Evolutionary conservation across 2,329 filamentous ascomycete species (phyloP).

Genomic region (Aureobasidium sp.): DNA sequence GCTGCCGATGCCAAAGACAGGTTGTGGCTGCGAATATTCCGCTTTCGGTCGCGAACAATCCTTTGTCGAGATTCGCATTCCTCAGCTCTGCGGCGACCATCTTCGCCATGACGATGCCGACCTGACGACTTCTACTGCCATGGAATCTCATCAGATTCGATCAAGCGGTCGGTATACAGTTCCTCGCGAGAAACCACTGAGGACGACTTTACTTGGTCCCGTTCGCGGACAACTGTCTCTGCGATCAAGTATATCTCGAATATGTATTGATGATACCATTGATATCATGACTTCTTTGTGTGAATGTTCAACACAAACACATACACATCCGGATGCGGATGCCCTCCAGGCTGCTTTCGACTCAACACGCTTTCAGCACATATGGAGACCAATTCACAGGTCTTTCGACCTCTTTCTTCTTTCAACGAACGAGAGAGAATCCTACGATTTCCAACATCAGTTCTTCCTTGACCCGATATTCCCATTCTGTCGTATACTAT

Average conservation of each 20-base stretch:
- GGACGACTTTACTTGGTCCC: neutral
- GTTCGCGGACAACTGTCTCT: neutral
- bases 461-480: neutral
- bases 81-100: neutral
- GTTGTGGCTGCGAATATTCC: neutral
- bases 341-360: neutral
- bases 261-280: neutral
- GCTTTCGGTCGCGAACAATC: constrained; percentile 7
- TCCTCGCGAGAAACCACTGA: neutral
- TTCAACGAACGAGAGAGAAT: neutral
- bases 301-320: constrained; percentile 4
- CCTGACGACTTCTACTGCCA: neutral
- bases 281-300: constrained; percentile 1
- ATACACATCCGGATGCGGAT: constrained; percentile 13
- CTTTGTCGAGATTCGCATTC: constrained; percentile 1
- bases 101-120: neutral
- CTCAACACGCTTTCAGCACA: constrained; percentile 5
- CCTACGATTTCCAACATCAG: neutral
- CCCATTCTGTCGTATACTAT: neutral
- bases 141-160: too few relatives aligned
- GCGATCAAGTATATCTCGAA: neutral
- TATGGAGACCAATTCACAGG: neutral
- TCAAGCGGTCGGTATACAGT: neutral
- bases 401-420: neutral
- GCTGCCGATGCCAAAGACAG: neutral